These are phyloP conservation scores for Aspergillus olivimuriae DNA, from an alignment of 495 filamentous ascomycete genomes.

Conservation along the genomic window DNA sequence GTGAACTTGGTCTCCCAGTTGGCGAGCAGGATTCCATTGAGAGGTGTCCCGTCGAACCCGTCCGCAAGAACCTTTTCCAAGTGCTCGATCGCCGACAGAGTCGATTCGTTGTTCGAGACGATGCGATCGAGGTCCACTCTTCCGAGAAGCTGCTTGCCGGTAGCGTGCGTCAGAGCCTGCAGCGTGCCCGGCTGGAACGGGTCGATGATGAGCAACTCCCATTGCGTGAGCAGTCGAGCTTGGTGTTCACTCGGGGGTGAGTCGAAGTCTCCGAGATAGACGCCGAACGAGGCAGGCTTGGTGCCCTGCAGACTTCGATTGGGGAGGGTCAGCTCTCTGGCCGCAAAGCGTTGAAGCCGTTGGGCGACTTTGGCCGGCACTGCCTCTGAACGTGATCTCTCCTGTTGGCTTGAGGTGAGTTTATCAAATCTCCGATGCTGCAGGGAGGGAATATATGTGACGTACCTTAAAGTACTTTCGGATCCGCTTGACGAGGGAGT, in stretches of 20 bases:
- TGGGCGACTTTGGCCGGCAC: constrained; percentile 23
- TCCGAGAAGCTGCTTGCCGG: constrained; percentile 27
- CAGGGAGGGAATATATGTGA: neutral
- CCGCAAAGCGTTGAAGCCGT: constrained; percentile 22
- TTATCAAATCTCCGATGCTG: neutral
- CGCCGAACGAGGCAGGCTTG: constrained; percentile 42
- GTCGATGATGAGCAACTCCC: constrained; percentile 45
- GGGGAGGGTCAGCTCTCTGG: constrained; percentile 18
- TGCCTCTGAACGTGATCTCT: constrained; percentile 19
- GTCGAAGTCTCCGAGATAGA: constrained; percentile 40
- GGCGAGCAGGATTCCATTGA: constrained; percentile 44
- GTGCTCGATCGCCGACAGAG: constrained; percentile 23
- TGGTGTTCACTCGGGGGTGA: constrained; percentile 27
- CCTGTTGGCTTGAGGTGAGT: constrained; percentile 12
- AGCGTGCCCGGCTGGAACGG: constrained; percentile 34
- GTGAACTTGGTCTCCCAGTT: constrained; percentile 39
- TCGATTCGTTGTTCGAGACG: constrained; percentile 17
- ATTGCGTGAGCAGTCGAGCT: constrained; percentile 30
- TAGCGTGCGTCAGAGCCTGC: constrained; percentile 24
- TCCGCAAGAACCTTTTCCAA: constrained; percentile 25
- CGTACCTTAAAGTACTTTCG: constrained; percentile 31
- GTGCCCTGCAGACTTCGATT: constrained; percentile 4
- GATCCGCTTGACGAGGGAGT: constrained; percentile 14
- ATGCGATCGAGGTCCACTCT: constrained; percentile 35
- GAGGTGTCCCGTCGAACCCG: constrained; percentile 25